Evolutionary conservation across 345 rosid species (phyloP).

Genomic region (Salix arbutifolia): DNA sequence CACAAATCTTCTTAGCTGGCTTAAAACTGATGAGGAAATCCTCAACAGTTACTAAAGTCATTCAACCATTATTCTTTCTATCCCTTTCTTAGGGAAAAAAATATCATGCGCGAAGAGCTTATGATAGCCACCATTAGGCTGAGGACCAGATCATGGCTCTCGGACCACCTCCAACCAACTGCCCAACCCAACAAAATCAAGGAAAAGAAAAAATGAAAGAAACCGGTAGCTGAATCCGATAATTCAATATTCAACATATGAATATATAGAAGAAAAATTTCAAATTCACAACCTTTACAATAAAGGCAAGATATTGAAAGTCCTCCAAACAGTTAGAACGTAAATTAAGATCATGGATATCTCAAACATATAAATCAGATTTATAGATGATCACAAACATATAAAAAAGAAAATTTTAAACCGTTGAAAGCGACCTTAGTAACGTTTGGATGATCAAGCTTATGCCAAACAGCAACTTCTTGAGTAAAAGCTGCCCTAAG

Average conservation of each 20-base stretch:
- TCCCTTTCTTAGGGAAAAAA: neutral
- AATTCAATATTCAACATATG: neutral
- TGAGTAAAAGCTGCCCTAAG: conserved; percentile 81
- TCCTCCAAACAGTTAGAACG: neutral
- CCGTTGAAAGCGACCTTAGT: conserved; percentile 59
- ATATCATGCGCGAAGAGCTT: neutral
- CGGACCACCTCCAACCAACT: neutral
- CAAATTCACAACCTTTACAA: neutral
- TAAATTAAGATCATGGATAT: neutral
- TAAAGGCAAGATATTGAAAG: neutral
- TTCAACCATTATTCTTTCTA: neutral
- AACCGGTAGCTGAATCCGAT: neutral
- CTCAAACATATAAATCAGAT: neutral
- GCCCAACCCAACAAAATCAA: neutral
- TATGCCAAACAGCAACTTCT: conserved; percentile 99
- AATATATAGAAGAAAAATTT: neutral
- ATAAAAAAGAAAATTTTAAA: neutral
- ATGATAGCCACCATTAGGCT: neutral
- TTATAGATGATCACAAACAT: neutral
- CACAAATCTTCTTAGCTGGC: neutral
- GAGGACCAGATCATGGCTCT: neutral
- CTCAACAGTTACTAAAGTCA: neutral
- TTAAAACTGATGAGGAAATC: neutral
- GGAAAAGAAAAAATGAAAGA: neutral
- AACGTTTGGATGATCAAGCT: conserved; percentile 94